phyloP scores from a whole-genome alignment of 2,329 filamentous ascomycete species.

The Penicillium sp. region DNA sequence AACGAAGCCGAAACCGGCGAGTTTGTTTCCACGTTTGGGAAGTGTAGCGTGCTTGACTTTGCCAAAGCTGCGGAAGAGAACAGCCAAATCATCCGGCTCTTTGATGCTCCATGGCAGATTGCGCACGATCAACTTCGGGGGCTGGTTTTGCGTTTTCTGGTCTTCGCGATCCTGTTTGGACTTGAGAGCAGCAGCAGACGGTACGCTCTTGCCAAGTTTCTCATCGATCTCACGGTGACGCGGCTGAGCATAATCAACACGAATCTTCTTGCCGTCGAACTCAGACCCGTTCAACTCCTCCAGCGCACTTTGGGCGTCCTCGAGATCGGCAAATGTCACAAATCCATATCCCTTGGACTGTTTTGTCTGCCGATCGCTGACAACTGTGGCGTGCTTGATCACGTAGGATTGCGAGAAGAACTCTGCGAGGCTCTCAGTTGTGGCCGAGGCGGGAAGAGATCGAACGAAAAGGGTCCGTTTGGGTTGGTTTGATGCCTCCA shows the following conservation, averaged over 20 bases:
- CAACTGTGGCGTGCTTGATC: constrained; percentile 92
- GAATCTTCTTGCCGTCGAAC: constrained; percentile 76
- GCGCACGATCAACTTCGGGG: constrained; percentile 79
- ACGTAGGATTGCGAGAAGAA: constrained; percentile 94
- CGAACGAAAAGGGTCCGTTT: constrained; percentile 82
- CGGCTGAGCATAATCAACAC: constrained; percentile 82
- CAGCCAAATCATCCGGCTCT: constrained; percentile 71
- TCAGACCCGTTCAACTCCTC: constrained; percentile 74
- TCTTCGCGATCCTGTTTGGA: constrained; percentile 52
- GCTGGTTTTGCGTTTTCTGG: constrained; percentile 58
- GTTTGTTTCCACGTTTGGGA: constrained; percentile 68
- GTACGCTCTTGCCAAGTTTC: constrained; percentile 45
- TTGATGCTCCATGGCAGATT: constrained; percentile 97
- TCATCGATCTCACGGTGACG: constrained; percentile 66
- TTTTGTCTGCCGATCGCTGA: constrained; percentile 80
- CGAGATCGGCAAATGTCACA: constrained; percentile 90
- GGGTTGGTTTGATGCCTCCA: constrained; percentile 29
- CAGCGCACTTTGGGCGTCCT: constrained; percentile 80
- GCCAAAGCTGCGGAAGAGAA: constrained; percentile 80
- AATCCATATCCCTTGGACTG: constrained; percentile 91
- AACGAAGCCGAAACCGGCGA: constrained; percentile 90
- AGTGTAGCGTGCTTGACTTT: constrained; percentile 86
- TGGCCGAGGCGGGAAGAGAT: constrained; percentile 73
- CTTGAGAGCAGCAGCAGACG: constrained; percentile 36
- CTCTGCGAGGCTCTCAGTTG: constrained; percentile 76